These are phyloP conservation scores for Coelastrella sp. DNA, from an alignment of 139 green algal genomes.

Conservation along the genomic window DNA sequence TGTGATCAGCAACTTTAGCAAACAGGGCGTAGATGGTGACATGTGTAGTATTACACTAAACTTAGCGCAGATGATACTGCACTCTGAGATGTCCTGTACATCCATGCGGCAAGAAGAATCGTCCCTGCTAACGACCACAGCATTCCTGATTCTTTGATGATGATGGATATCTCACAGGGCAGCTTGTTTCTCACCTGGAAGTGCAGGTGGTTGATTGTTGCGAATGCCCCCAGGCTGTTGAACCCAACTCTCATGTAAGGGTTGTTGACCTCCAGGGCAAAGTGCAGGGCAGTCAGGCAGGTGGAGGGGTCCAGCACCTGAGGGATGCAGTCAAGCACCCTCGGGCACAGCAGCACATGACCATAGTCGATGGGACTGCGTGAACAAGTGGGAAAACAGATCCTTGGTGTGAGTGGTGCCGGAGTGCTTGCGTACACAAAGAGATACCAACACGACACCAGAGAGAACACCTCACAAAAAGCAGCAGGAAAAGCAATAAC, in stretches of 20 bases:
- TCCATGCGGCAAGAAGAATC: not conserved
- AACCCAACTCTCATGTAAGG: conserved; percentile 95
- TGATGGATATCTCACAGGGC: too few species aligned
- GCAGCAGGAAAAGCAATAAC: too few species aligned
- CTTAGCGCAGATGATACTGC: too few species aligned
- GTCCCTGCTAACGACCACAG: not conserved
- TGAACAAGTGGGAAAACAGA: not conserved
- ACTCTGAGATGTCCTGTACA: too few species aligned
- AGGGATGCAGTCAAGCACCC: conserved; percentile 78
- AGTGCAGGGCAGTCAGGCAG: conserved; percentile 90
- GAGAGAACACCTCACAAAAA: too few species aligned
- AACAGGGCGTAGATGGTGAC: too few species aligned
- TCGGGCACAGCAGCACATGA: conserved; percentile 96
- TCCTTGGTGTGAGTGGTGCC: too few species aligned
- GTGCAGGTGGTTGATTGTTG: conserved; percentile 99
- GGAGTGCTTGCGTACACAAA: too few species aligned
- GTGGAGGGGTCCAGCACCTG: conserved; percentile 67
- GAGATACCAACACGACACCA: too few species aligned
- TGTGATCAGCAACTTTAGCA: too few species aligned
- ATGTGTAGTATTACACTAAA: too few species aligned
- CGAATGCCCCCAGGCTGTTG: conserved; percentile 97
- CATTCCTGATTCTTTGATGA: too few species aligned
- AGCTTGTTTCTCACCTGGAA: conserved; percentile 85
- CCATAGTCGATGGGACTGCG: conserved; percentile 96
- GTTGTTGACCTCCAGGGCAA: conserved; percentile 87